A percentile compares a stretch with the other conserved stretches of the same genome.
Conservation (phyloP, 805 yeast genomes). For the Nakazawaea ambrosiae region DNA sequence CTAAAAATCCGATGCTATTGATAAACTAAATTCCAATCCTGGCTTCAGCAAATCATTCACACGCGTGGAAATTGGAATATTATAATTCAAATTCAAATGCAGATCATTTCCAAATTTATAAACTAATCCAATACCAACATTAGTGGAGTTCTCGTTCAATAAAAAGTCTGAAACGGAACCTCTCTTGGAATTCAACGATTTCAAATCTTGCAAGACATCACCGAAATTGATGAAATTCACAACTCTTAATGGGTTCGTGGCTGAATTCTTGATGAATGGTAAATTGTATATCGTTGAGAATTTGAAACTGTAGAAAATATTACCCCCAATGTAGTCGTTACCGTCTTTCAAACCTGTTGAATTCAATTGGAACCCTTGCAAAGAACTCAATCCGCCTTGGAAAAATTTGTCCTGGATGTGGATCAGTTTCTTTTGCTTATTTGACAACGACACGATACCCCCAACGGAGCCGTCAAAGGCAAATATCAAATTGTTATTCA, state of each 20-base stretch:
- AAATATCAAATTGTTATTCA: conserved; percentile 39
- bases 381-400: conserved; percentile 71
- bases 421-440: conserved; percentile 26
- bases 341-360: conserved; percentile 58
- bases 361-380: conserved; percentile 62
- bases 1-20: conserved; percentile 19
- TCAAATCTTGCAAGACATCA: conserved; percentile 29
- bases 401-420: conserved; percentile 77
- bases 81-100: conserved; percentile 58
- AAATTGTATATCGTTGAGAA: conserved; percentile 50
- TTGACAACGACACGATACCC: conserved; percentile 34
- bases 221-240: conserved; percentile 69
- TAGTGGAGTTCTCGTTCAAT: conserved; percentile 31
- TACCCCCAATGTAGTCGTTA: conserved; percentile 62
- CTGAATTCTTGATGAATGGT: conserved; percentile 36
- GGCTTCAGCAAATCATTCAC: conserved; percentile 45
- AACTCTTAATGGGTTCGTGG: conserved; percentile 45
- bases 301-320: conserved; percentile 49
- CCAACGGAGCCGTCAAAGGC: conserved; percentile 50
- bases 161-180: conserved; percentile 16
- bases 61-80: conserved; percentile 51
- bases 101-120: conserved; percentile 56
- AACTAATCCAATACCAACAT: conserved; percentile 46
- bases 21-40: conserved; percentile 37
- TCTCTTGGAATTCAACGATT: conserved; percentile 11